These are phyloP conservation scores for Mycena latifolia DNA, from an alignment of 768 basidiomycete species.

Conservation along the genomic window DNA sequence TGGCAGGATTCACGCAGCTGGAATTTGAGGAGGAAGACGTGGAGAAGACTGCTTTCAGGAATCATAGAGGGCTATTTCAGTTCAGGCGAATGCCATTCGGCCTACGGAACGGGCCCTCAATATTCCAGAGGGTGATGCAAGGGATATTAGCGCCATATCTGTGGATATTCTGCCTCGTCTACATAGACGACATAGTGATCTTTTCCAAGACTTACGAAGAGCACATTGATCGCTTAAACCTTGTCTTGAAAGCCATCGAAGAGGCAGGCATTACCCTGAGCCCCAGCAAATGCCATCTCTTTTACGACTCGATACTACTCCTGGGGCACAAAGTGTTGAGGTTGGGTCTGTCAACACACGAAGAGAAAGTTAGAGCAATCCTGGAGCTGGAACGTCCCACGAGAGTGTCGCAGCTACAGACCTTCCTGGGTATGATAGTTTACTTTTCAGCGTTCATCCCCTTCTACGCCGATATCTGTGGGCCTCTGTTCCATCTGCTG, in stretches of 20 bases:
- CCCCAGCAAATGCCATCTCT: conserved; percentile 17
- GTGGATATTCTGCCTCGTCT: conserved; percentile 8
- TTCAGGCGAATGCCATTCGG: conserved; percentile 9
- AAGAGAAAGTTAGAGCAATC: conserved; percentile 19
- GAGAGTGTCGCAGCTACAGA: conserved; percentile 26
- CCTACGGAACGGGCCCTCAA: conserved; percentile 3
- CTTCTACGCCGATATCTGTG: conserved; percentile 25
- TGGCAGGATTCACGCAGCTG: conserved; percentile 11
- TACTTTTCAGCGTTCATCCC: conserved; percentile 32
- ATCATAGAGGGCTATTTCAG: conserved; percentile 3
- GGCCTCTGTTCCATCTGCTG: conserved; percentile 17
- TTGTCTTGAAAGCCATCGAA: conserved; percentile 36
- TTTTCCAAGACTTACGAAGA: conserved; percentile 8
- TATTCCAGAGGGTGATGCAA: conserved; percentile 9
- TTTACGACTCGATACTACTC: conserved; percentile 10
- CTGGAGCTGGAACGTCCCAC: conserved; percentile 5
- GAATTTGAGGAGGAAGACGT: conserved; percentile 7
- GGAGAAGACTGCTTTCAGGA: conserved; percentile 8
- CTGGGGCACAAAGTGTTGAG: not conserved
- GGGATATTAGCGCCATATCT: conserved; percentile 4
- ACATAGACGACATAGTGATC: conserved; percentile 10
- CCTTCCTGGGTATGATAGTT: conserved; percentile 35
- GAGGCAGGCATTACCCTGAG: conserved; percentile 9
- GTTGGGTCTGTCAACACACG: conserved; percentile 22
- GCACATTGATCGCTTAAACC: conserved; percentile 1